phyloP scores from a whole-genome alignment of 2,329 filamentous ascomycete genomes.

The Diaporthe longicolla region DNA sequence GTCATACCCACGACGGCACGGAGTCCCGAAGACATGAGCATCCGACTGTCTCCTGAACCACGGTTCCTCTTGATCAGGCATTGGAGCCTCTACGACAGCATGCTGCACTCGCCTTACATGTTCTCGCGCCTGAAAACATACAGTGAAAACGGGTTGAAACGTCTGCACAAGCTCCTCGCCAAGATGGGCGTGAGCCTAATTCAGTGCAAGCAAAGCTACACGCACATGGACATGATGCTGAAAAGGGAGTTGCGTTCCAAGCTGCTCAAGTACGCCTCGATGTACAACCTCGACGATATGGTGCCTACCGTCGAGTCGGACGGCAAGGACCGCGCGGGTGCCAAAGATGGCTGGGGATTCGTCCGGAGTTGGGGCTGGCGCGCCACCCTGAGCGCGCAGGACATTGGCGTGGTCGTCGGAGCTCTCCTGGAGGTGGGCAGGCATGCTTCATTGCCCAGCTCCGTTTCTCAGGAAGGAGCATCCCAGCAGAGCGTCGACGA shows the following conservation, averaged over 20 bases:
- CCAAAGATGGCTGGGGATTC: slow-evolving; percentile 96
- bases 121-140: slow-evolving; percentile 94
- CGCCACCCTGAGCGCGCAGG: slow-evolving; percentile 91
- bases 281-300: slow-evolving; percentile 94
- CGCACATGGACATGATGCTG: slow-evolving; percentile 98
- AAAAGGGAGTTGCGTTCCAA: slow-evolving; percentile 90
- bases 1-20: slow-evolving; percentile 90
- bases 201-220: slow-evolving; percentile 95
- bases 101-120: slow-evolving; percentile 96
- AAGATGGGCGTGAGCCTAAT: slow-evolving; percentile 98
- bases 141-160: slow-evolving; percentile 89
- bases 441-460: slow-evolving; percentile 56
- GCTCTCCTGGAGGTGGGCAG: slow-evolving; percentile 93
- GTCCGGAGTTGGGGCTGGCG: slow-evolving; percentile 98
- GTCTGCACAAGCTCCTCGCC: slow-evolving; percentile 92
- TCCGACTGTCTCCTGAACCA: slow-evolving; percentile 92
- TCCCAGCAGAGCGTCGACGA: slow-evolving; percentile 59
- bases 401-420: slow-evolving; percentile 93
- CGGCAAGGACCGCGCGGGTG: slow-evolving; percentile 76
- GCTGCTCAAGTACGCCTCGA: slow-evolving; percentile 89
- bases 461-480: slow-evolving; percentile 50
- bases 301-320: slow-evolving; percentile 84
- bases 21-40: slow-evolving; percentile 91
- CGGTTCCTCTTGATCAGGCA: slow-evolving; percentile 93
- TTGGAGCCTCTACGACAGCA: slow-evolving; percentile 98